Base-by-base conservation (phyloP, 2,329 filamentous ascomycete genomes). In the Fusarium sp. region DNA sequence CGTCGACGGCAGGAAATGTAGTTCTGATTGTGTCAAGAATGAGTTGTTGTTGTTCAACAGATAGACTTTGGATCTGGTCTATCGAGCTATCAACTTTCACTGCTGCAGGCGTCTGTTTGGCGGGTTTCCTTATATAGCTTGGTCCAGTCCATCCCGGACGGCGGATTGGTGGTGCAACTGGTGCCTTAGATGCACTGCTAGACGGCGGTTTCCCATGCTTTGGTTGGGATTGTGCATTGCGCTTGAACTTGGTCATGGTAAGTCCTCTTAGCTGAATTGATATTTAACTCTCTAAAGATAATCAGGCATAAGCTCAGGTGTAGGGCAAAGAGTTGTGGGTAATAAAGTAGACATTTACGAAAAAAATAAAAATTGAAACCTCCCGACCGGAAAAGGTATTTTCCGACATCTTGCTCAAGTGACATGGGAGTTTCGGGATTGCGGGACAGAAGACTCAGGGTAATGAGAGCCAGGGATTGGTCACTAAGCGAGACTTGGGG, bases 21-120 rank as follows among this genome's bases (percentile, higher is more conserved):
- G 48, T 43, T 22, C 59, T 62, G 48, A 63, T 7, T 26, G 57
- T 62, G 10, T 63, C 59, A 17, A 63, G 59, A 43, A 63, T 48
- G 17, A 63, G 48, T 5, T 63, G 57, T 17, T 62, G 48, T 14
- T 55, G 22, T 7, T 62, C 7, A 4, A 43, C 5, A 34, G 59
- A 48, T 11, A 63, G 22, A 26, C 13, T 55, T 3, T 63, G 57
- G 0, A 63, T 28, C 3, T 63, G 57, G 7, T 31, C 40, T 17
- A 2, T 46, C 1, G 11, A 36, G 36, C 11, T 36, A 20, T 40
- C 31, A 4, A 55, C 36, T 24, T 43, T 63, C 2, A 63, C 48
- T 18, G 48, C 5, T 26, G 31, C 14, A 18, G 57, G 28, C 6
- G 34, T 48, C 17, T 42, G 18, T 28, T 63, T 63, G 22, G 34